Percentiles rank a stretch among this genome's conserved stretches.
phyloP scores from a whole-genome alignment of 2,329 filamentous ascomycete genomes.

The Fusarium domesticum region DNA sequence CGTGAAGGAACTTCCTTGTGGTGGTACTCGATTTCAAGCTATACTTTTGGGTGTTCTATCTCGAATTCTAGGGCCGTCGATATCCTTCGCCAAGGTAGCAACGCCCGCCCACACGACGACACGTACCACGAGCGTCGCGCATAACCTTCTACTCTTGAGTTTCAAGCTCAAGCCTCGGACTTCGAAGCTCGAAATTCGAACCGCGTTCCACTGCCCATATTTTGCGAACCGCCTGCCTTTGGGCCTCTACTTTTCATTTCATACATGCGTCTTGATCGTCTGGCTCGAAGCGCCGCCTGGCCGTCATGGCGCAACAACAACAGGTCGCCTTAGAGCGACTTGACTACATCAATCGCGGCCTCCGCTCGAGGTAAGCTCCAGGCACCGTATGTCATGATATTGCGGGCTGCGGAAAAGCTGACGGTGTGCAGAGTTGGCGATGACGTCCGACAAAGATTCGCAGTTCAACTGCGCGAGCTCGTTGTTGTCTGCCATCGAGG shows the following conservation, averaged over 20 bases:
- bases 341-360: slow-evolving; percentile 52
- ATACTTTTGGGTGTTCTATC: slow-evolving; percentile 2
- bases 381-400: not conserved
- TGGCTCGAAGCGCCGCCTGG: slow-evolving; percentile 24
- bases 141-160: not conserved
- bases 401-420: slow-evolving; percentile 8
- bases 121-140: too few relatives aligned
- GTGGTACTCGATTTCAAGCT: slow-evolving; percentile 17
- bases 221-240: slow-evolving; percentile 3
- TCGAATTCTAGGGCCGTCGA: too few relatives aligned
- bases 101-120: too few relatives aligned
- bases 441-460: slow-evolving; percentile 51
- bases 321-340: slow-evolving; percentile 55
- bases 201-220: slow-evolving; percentile 5
- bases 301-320: slow-evolving; percentile 45
- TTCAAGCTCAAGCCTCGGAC: not conserved
- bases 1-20: slow-evolving; percentile 15
- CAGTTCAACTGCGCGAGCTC: slow-evolving; percentile 53
- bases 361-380: slow-evolving; percentile 51
- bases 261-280: slow-evolving; percentile 32
- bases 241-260: slow-evolving; percentile 5
- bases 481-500: slow-evolving; percentile 56
- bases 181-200: not conserved
- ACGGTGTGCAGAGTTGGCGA: slow-evolving; percentile 39
- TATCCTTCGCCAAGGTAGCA: too few relatives aligned